Conservation (phyloP, 2,329 filamentous ascomycete species). For the Coniochaeta pulveracea region DNA sequence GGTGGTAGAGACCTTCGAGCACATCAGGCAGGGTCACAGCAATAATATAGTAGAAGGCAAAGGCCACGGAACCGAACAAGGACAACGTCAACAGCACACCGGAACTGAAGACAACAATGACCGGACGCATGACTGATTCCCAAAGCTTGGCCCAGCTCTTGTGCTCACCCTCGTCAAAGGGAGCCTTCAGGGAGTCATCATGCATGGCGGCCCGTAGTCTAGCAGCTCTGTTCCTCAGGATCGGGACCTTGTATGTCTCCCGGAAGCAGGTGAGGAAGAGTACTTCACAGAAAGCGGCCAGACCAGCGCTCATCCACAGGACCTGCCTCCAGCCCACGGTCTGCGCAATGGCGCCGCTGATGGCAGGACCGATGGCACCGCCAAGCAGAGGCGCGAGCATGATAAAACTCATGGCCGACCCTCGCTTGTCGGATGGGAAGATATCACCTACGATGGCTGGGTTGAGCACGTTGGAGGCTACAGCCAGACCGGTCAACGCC, state of each 20-base stretch:
- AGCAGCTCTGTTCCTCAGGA: slow-evolving; percentile 32
- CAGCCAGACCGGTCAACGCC: slow-evolving; percentile 48
- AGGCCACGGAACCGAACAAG: slow-evolving; percentile 33
- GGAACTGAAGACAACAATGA: slow-evolving; percentile 29
- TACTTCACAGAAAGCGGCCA: slow-evolving; percentile 37
- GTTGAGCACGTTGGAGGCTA: slow-evolving; percentile 51
- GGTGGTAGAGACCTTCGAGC: slow-evolving; percentile 32
- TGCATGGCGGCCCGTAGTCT: slow-evolving; percentile 19
- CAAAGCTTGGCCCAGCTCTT: slow-evolving; percentile 19
- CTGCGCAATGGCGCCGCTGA: slow-evolving; percentile 43
- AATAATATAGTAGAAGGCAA: slow-evolving; percentile 41
- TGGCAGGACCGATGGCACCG: slow-evolving; percentile 43
- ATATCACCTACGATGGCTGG: slow-evolving; percentile 55
- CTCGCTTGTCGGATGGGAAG: slow-evolving; percentile 44
- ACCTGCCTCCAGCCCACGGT: slow-evolving; percentile 41
- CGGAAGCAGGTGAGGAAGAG: slow-evolving; percentile 38
- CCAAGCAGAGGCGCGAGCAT: slow-evolving; percentile 46
- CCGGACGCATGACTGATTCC: slow-evolving; percentile 32
- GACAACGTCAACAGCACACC: slow-evolving; percentile 38
- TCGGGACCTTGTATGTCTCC: slow-evolving; percentile 50
- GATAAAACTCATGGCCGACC: slow-evolving; percentile 44
- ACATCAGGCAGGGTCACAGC: slow-evolving; percentile 41
- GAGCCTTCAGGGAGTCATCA: slow-evolving; percentile 17
- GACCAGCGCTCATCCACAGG: slow-evolving; percentile 34
- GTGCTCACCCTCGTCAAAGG: slow-evolving; percentile 16